Conservation (phyloP, 2,329 filamentous ascomycete genomes). For the Penicillium sp. region DNA sequence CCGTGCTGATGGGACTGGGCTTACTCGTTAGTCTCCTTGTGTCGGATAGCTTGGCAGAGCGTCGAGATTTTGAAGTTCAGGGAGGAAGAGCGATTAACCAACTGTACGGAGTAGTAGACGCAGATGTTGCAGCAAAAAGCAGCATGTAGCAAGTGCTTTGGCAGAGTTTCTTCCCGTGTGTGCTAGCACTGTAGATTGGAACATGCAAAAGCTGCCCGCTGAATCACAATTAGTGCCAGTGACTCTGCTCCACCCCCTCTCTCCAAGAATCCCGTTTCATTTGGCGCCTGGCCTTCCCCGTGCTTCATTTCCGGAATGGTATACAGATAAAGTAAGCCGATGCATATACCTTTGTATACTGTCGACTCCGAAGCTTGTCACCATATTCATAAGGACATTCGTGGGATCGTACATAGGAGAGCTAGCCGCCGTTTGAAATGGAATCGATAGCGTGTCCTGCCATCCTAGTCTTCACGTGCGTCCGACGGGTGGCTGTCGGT, state of each 20-base stretch:
- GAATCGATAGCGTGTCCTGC: not conserved
- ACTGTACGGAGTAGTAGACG: not conserved
- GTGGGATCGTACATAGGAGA: not conserved
- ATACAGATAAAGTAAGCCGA: not conserved
- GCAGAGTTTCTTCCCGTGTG: slow-evolving; percentile 13
- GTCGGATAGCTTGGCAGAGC: not conserved
- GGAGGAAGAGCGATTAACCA: too few relatives aligned
- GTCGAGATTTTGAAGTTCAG: not conserved
- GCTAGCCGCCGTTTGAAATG: not conserved
- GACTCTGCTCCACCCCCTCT: slow-evolving; percentile 3
- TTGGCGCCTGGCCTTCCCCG: not conserved
- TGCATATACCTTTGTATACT: not conserved
- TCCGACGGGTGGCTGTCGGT: slow-evolving; percentile 1
- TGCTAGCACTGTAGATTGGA: slow-evolving; percentile 17
- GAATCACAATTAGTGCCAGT: slow-evolving; percentile 18
- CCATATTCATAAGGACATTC: not conserved
- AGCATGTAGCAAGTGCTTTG: not conserved
- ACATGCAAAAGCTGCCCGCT: slow-evolving; percentile 18
- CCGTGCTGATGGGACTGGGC: slow-evolving; percentile 1
- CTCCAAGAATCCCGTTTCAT: not conserved
- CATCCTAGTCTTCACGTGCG: not conserved
- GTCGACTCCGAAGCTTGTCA: not conserved
- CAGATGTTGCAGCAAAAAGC: not conserved
- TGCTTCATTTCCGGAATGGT: not conserved
- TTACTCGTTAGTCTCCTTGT: not conserved